Evolutionary conservation across 2,329 filamentous ascomycete genomes (phyloP), one percentile per base, ranked within the genome.

Genomic region (Canariomyces notabilis): DNA sequence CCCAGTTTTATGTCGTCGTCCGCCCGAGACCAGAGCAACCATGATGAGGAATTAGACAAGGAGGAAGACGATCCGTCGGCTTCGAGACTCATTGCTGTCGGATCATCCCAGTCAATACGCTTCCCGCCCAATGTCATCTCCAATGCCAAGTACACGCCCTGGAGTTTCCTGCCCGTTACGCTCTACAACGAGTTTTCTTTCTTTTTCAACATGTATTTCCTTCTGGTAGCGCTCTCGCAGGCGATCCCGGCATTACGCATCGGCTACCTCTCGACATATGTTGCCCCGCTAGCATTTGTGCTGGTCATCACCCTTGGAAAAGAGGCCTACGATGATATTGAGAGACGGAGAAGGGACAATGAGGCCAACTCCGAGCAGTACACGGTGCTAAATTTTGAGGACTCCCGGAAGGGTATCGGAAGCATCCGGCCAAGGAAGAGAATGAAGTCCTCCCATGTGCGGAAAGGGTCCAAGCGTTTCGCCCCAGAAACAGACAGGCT

Each of bases 191-290:
- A 98, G 64, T 98, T 98, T 65, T 96, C 91, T 49, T 98, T 97
- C 73, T 98, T 98, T 70, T 95, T 98, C 76, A 98, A 98, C 76
- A 88, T 97, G 74, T 98, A 98, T 65, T 98, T 98, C 65, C 74
- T 98, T 46, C 81, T 97, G 20, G 93, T 98, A 40, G 94, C 93
- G 6, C 69, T 97, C 40, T 97, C 91, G 31, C 93, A 98, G 68
- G 83, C 89, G 35, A 90, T 98, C 60, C 90, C 89, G 4, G 79
- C 87, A 18, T 70, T 98, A 44, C 82, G 89, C 44, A 96, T 98
- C 55, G 93, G 93, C 46, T 97, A 96, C 65, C 77, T 98, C 51
- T 87, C 87, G 22, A 97, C 93, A 2, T 98, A 98, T 60, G 82
- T 97, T 64, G 90, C 87, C 16, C 93, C 93, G 1, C 69, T 98